phyloP scores from a whole-genome alignment of 495 filamentous ascomycete genomes.

The Amniculicola lignicola region DNA sequence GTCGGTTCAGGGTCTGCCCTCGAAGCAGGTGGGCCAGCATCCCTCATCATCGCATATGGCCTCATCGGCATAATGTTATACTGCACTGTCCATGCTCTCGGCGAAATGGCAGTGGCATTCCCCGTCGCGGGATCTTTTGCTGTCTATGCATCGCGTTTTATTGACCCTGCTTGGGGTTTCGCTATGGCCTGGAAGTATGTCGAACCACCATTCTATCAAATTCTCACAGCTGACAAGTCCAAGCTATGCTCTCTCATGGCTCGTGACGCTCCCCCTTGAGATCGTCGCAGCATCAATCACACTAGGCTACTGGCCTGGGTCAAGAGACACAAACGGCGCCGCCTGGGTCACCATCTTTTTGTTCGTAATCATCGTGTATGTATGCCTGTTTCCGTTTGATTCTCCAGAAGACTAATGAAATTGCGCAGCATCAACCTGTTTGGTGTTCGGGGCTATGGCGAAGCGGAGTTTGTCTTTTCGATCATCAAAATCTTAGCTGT shows the following conservation, averaged over 20 bases:
- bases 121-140: conserved; percentile 92
- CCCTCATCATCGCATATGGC: conserved; percentile 76
- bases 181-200: conserved; percentile 94
- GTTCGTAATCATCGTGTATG: conserved; percentile 36
- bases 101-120: conserved; percentile 87
- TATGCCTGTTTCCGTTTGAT: too few species aligned
- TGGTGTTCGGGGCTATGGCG: conserved; percentile 44
- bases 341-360: conserved; percentile 67
- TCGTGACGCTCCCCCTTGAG: conserved; percentile 82
- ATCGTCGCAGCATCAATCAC: conserved; percentile 92
- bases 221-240: conserved; percentile 2
- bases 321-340: conserved; percentile 55
- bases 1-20: conserved; percentile 82
- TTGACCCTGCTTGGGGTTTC: conserved; percentile 96
- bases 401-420: too few species aligned
- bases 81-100: conserved; percentile 86
- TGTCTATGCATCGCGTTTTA: conserved; percentile 83
- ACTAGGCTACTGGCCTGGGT: conserved; percentile 73
- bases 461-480: conserved; percentile 45
- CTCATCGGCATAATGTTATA: conserved; percentile 88
- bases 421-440: conserved; percentile 45
- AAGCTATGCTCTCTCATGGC: conserved; percentile 90
- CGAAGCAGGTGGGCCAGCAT: conserved; percentile 76
- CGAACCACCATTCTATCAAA: background rate
- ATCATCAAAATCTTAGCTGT: conserved; percentile 74